Evolutionary conservation across 192 early-diverging fungal species (phyloP), one percentile per base, ranked within the genome.

Genomic region (Glomus cerebriforme): DNA sequence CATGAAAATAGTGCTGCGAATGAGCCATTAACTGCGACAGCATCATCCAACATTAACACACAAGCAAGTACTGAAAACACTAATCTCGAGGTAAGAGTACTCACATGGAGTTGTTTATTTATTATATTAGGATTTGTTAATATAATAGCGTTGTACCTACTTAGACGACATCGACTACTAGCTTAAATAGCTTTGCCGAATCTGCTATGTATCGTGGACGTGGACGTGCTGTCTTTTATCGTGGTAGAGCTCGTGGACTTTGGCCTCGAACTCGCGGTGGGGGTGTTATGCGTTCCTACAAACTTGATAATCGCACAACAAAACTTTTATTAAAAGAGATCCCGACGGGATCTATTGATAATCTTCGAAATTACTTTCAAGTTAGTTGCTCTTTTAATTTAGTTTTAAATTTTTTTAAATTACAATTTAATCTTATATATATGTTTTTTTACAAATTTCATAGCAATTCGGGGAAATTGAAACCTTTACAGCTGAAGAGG

Each of bases 291-390:
- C 80, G 86, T 60, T 85, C 89, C 19, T 88, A 84, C n/a, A 84
- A 84, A 12, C 80, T 95, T 29, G 93, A 95, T 82, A 91, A 94
- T 74, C 88, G 93, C 12, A 81, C 93, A 1, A 91, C 91, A 32
- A 94, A 91, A 79, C 63, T 95, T 24, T 78, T 87, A 65, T 78
- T 95, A 24, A 87, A 92, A 59, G 85, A 88, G n/a, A 77, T 91
- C 6, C 85, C 83, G 13, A 68, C 81, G 37, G 75, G 79, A 0
- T 81, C 87, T 32, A 86, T 85, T 37, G 78, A 79, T 2, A 79
- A 81, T 12, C 67, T 95, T n/a, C 84, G 85, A 66, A 73, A 75
- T 59, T 90, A 94, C 65, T 92, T 94, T 73, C 88, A 93, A 86
- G 92, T 93, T 85, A 63, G 63, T 39, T n/a, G 1, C 45, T 19